A percentile compares a stretch with the other conserved stretches of the same genome.
Evolutionary conservation across 441 rosid genomes (phyloP).

Genomic region (Pelargonium citronellum): DNA sequence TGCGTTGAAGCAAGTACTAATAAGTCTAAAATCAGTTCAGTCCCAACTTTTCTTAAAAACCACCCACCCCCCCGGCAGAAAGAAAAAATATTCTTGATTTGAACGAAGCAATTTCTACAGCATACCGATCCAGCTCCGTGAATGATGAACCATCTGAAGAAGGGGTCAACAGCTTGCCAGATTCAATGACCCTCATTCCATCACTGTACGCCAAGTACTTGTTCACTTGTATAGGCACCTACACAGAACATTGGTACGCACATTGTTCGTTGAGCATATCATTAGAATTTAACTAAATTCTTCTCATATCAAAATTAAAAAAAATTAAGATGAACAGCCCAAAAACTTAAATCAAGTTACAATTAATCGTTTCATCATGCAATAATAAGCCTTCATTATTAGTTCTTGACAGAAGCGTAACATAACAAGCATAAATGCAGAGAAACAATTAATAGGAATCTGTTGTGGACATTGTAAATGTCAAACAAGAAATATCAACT

Average conservation of each 20-base stretch:
- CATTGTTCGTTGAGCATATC: not conserved
- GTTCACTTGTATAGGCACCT: slow-evolving; percentile 95
- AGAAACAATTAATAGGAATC: not conserved
- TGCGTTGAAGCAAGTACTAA: too few species aligned
- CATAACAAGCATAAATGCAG: too few species aligned
- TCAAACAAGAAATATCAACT: not conserved
- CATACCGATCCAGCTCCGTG: slow-evolving; percentile 79
- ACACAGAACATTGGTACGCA: slow-evolving; percentile 2
- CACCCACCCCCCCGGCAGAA: too few species aligned
- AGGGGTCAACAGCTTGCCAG: slow-evolving; percentile 54
- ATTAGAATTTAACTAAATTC: not conserved
- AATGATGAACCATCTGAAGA: slow-evolving; percentile 70
- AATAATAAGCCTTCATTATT: too few species aligned
- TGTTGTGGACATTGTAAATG: not conserved
- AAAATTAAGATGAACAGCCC: not conserved
- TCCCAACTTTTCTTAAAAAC: too few species aligned
- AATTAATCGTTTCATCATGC: too few species aligned
- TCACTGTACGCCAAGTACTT: slow-evolving; percentile 88
- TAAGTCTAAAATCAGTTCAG: too few species aligned
- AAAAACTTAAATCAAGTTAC: too few species aligned
- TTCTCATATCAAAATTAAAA: not conserved
- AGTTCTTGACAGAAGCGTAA: too few species aligned
- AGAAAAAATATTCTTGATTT: not conserved
- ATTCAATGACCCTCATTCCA: slow-evolving; percentile 82
- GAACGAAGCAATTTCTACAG: slow-evolving; percentile 10